These are phyloP conservation scores for Pleurotus tuoliensis DNA, from an alignment of 768 basidiomycete species.

Conservation along the genomic window DNA sequence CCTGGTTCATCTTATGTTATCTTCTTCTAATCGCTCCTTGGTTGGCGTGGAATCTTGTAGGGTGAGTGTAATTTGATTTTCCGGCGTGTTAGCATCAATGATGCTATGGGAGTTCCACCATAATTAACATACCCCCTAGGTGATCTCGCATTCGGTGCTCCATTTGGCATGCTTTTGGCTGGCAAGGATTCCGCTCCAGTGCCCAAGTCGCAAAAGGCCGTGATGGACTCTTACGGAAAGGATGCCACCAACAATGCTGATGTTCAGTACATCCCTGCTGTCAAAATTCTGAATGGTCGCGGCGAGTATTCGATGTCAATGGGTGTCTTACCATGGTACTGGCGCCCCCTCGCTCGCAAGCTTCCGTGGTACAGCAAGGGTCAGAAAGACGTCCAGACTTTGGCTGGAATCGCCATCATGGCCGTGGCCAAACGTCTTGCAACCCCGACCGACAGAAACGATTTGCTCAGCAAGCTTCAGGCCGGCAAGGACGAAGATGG, in stretches of 20 bases:
- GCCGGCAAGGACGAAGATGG: conserved; percentile 75
- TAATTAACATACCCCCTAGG: conserved; percentile 6
- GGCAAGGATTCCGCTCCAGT: conserved; percentile 72
- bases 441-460: conserved; percentile 67
- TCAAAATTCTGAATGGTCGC: conserved; percentile 81
- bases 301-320: conserved; percentile 85
- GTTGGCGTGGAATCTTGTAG: not conserved
- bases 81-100: not conserved
- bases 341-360: conserved; percentile 60
- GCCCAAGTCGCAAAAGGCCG: conserved; percentile 50
- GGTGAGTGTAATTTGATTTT: not conserved
- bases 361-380: conserved; percentile 79
- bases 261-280: conserved; percentile 67
- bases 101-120: not conserved
- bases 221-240: conserved; percentile 53
- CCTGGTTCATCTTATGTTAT: not conserved
- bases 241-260: conserved; percentile 32
- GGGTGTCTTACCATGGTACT: conserved; percentile 70
- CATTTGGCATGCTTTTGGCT: conserved; percentile 84
- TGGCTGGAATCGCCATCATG: conserved; percentile 78
- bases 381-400: conserved; percentile 56
- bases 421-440: conserved; percentile 69
- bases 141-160: conserved; percentile 81
- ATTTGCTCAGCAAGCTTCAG: conserved; percentile 80
- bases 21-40: not conserved